A percentile compares a stretch with the other conserved stretches of the same genome.
Evolutionary conservation across 2,329 filamentous ascomycete genomes (phyloP).

Genomic region (Leptographium procerum): DNA sequence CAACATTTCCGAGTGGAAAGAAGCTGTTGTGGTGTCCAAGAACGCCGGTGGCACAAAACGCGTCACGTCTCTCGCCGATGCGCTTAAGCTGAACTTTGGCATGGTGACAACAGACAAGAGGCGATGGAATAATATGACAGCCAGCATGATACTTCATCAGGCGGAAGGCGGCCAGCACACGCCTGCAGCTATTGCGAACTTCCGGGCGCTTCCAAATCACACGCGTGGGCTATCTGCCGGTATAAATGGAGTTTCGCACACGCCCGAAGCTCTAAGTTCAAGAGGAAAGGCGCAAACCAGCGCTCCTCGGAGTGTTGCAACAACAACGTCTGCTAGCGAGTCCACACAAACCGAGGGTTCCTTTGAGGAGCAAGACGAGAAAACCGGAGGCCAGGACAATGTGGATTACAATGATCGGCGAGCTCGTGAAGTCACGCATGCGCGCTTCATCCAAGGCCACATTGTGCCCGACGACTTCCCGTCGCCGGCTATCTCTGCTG

Average conservation of each 20-base stretch:
- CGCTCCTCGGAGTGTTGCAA: not conserved
- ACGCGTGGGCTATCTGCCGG: not conserved
- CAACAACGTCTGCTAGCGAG: not conserved
- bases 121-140: constrained; percentile 54
- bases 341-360: not conserved
- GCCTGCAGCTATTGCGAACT: constrained; percentile 26
- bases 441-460: constrained; percentile 83
- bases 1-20: constrained; percentile 77
- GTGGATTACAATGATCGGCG: constrained; percentile 64
- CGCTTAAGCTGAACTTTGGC: constrained; percentile 92
- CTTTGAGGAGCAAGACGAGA: constrained; percentile 17
- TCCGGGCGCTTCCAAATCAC: constrained; percentile 6
- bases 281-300: not conserved
- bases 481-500: constrained; percentile 62
- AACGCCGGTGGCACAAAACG: constrained; percentile 96
- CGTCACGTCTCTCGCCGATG: constrained; percentile 90
- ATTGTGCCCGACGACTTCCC: constrained; percentile 90
- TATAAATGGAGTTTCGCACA: not conserved
- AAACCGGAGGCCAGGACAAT: constrained; percentile 19
- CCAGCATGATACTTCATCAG: constrained; percentile 65
- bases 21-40: constrained; percentile 95
- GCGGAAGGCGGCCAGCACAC: constrained; percentile 48
- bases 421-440: constrained; percentile 81
- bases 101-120: constrained; percentile 81
- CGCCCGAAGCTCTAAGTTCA: not conserved